Evolutionary conservation across 352 stramenopile genomes (phyloP), one percentile per base, ranked within the genome.

Genomic region (Phytophthora crassamura): DNA sequence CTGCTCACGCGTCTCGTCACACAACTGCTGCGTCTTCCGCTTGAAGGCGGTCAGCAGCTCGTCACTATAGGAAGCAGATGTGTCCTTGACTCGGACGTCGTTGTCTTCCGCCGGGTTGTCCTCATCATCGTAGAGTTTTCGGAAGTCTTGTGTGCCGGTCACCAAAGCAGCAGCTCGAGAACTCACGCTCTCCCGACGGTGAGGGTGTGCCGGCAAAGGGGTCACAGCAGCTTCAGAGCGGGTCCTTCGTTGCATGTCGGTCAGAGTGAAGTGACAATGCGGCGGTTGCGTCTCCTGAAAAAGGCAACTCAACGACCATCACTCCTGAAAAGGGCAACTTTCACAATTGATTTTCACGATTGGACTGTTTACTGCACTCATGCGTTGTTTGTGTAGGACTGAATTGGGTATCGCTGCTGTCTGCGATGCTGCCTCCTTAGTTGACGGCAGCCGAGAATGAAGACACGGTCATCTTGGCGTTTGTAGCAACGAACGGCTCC

Each of bases 1-100:
- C 55, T 86, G 80, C 15, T 64, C 49, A 4, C 80, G 78, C 20
- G 78, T 91, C 30, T 84, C 76, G 8, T 88, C 76, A 33, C 80
- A 88, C 14, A 89, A 53, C 43, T 78, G 50, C 38, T 82, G 79
- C 10, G 69, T 64, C 46, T 83, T 88, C 43, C 67, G 68, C 35
- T 81, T 79, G 46, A 82, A 57, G n/a, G 52, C 46, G n/a, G 38
- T 25, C 51, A 69, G 18, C 35, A 73, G 15, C 4, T 69, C 42
- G 11, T 73, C 51, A 18, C 46, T 61, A 51, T 68, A 59, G 3
- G 33, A 68, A 15, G 43, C 38, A 12, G 22, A n/a, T 25, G 35
- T 42, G 38, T 58, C 14, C 9, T 39, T 11, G 14, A 20, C 48
- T 28, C 20, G 16, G 18, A 18, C 7, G 22, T 52, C 40, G 5